A percentile compares a stretch with the other conserved stretches of the same genome.
phyloP scores from a whole-genome alignment of 257 asterid species.

The Solanum bulbocastanum region DNA sequence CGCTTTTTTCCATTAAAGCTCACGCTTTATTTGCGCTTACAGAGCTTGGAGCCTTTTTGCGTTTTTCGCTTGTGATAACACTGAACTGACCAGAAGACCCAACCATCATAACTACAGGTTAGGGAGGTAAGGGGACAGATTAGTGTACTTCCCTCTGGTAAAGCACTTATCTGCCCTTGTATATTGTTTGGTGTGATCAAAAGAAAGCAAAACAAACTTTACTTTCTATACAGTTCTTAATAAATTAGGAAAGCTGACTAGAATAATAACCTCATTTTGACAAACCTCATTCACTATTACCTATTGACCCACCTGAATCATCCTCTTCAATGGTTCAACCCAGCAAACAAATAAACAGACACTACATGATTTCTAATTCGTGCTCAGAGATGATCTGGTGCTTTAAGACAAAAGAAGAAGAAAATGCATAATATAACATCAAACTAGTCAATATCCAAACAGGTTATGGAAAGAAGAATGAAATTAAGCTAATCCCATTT shows the following conservation, averaged over 20 bases:
- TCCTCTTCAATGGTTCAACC: background rate
- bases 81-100: background rate
- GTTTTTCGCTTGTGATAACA: background rate
- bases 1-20: background rate
- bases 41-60: background rate
- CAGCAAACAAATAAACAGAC: background rate
- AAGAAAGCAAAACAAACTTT: background rate
- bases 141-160: background rate
- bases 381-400: background rate
- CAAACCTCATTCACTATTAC: background rate
- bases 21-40: background rate
- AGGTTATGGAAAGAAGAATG: background rate
- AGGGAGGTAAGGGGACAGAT: background rate
- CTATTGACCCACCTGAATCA: background rate
- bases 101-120: background rate
- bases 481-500: background rate
- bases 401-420: background rate
- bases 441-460: background rate
- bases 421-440: background rate
- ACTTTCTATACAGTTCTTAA: background rate
- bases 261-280: background rate
- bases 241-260: background rate
- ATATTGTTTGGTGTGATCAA: background rate
- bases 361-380: background rate
- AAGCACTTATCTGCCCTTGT: background rate